Evolutionary conservation across 2,329 filamentous ascomycete genomes (phyloP), one percentile per base, ranked within the genome.

Genomic region (Clarireedia paspali): DNA sequence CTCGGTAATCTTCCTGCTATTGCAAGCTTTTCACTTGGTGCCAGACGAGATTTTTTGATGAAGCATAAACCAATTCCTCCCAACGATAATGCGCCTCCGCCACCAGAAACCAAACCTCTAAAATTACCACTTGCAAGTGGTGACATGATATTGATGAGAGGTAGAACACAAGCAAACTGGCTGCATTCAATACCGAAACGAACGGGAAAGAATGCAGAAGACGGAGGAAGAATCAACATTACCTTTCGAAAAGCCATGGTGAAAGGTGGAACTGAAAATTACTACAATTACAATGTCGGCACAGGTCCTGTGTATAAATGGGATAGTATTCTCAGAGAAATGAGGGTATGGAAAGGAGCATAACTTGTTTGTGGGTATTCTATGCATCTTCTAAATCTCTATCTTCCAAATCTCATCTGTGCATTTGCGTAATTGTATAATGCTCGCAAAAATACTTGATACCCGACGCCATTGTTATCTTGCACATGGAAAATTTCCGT

Each of bases 371-470:
- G 5, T 56, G n/a, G 23, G 38, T 36, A 39, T 50, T 30, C 24
- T 42, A 5, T 47, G 42, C 30, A 39, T n/a, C 48, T 15, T 47
- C 54, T 45, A 53, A 27, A 24, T 42, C 54, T 56, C 62, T 68
- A 69, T 61, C 67, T 62, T 30, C 67, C 67, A 65, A 91, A 83
- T 57, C 91, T 83, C 81, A 97, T 95, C 71, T 96, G 88, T 3
- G 91, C 92, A 62, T 84, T 85, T 9, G 90, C 87, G 73, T 83
- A 99, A 66, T 87, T 89, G 70, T 89, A 87, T 64, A 99, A 74
- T 1, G 87, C 92, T 60, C 86, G 81, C 61, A 97, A 76, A 71
- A 97, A 99, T 30, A 95, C 87, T 68, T 96, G 91, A 71, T 99
- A 99, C 46, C 91, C 91, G 17, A 99, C 91, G 1, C 84, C 84